A percentile compares a stretch with the other conserved stretches of the same genome.
phyloP scores from a whole-genome alignment of 345 rosid species.

The Kernera saxatilis region DNA sequence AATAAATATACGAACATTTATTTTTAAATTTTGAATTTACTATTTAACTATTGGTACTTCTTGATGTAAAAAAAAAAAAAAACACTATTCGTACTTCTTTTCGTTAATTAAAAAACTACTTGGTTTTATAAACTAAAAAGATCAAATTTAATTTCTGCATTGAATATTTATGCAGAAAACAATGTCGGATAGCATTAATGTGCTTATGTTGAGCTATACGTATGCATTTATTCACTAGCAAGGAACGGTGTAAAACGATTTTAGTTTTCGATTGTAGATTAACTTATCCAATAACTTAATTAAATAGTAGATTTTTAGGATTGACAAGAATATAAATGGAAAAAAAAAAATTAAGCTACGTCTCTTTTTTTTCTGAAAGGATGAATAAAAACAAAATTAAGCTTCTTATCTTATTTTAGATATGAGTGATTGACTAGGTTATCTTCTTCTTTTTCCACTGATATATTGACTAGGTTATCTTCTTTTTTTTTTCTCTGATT shows the following conservation, averaged over 20 bases:
- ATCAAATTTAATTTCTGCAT: no score
- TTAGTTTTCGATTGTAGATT: neutral
- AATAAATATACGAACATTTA: neutral
- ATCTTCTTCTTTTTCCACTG: neutral
- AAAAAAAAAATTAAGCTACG: neutral
- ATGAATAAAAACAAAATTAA: neutral
- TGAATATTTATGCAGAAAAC: no score
- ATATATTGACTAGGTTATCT: neutral
- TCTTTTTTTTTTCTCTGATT: neutral
- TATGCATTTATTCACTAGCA: no score
- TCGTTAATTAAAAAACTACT: neutral
- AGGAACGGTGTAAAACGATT: no score
- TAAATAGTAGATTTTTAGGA: neutral
- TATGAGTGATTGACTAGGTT: neutral
- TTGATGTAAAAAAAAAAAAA: no score
- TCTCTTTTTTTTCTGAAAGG: no score
- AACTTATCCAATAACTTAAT: neutral
- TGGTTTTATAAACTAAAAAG: neutral
- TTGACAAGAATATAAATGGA: neutral
- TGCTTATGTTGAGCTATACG: no score
- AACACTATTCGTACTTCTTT: neutral
- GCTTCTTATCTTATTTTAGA: neutral
- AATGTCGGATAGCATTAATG: no score
- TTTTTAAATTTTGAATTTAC: no score
- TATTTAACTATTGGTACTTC: no score